A percentile compares a stretch with the other conserved stretches of the same genome.
phyloP scores from a whole-genome alignment of 1,284 basidiomycete genomes.

The Violaceomyces palustris region DNA sequence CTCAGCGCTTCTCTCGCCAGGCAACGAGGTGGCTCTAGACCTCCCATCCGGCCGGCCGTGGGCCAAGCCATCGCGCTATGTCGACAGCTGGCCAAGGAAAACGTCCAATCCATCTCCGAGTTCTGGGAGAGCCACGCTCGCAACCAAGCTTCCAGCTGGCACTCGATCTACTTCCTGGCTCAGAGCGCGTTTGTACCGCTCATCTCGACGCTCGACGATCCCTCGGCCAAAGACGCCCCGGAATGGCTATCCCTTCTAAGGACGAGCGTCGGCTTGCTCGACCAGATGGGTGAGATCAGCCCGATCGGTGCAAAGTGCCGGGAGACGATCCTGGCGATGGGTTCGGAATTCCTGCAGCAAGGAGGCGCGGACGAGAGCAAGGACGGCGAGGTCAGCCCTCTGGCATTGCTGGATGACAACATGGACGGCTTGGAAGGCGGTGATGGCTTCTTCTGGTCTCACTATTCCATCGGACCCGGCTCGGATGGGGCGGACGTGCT shows the following conservation, averaged over 20 bases:
- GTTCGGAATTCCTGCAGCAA: slow-evolving; percentile 10
- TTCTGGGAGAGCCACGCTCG: slow-evolving; percentile 30
- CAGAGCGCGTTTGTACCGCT: slow-evolving; percentile 30
- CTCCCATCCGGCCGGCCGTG: slow-evolving; percentile 19
- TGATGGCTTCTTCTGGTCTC: no score
- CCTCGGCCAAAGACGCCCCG: slow-evolving; percentile 12
- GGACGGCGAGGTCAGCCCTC: no score
- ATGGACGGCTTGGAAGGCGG: no score
- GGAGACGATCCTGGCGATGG: slow-evolving; percentile 23
- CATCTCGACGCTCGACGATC: slow-evolving; percentile 26
- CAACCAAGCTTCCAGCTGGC: slow-evolving; percentile 35
- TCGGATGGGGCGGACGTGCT: no score
- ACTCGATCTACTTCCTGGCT: slow-evolving; percentile 29
- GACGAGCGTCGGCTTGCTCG: slow-evolving; percentile 19
- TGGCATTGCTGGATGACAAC: no score
- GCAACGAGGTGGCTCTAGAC: slow-evolving; percentile 12
- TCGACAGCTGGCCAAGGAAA: slow-evolving; percentile 23
- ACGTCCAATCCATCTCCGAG: slow-evolving; percentile 25
- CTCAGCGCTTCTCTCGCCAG: slow-evolving; percentile 23
- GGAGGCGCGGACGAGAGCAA: slow-evolving; percentile 2
- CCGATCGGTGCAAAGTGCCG: slow-evolving; percentile 30
- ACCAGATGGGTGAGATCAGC: slow-evolving; percentile 26
- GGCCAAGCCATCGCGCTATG: slow-evolving; percentile 31
- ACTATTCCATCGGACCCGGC: no score
- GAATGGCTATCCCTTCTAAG: slow-evolving; percentile 19